A percentile compares a stretch with the other conserved stretches of the same genome.
Evolutionary conservation across 306 rosid genomes (phyloP).

Genomic region (Glycine soja): DNA sequence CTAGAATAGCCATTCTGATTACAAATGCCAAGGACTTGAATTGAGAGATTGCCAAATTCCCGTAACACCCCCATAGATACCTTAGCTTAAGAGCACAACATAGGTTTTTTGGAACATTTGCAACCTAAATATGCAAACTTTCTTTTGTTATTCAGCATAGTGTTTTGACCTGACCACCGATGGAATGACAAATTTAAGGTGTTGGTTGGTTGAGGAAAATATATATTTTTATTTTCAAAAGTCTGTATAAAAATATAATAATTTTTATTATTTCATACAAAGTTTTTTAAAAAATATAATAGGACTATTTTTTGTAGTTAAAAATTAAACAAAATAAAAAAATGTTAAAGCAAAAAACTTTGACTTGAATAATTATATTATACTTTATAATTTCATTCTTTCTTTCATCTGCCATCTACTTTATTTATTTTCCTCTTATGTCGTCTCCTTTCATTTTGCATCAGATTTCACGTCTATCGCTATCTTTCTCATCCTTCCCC

Average conservation of each 20-base stretch:
- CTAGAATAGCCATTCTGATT: constrained; percentile 26
- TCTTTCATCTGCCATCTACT: neutral
- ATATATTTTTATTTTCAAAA: neutral
- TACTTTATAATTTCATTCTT: too few species aligned
- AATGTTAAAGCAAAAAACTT: too few species aligned
- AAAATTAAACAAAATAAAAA: too few species aligned
- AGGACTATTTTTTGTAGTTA: too few species aligned
- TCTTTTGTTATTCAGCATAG: constrained; percentile 24
- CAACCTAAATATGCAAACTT: constrained; percentile 27
- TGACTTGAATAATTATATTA: too few species aligned
- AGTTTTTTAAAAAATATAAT: neutral
- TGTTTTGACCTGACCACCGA: constrained; percentile 39
- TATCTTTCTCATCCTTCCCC: neutral
- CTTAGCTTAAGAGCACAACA: constrained; percentile 48
- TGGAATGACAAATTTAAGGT: constrained; percentile 46
- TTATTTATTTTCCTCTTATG: neutral
- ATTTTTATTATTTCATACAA: neutral
- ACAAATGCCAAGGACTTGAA: constrained; percentile 52
- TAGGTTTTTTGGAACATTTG: constrained; percentile 13
- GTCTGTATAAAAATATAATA: neutral
- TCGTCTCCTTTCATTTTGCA: neutral
- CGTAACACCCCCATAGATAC: constrained; percentile 43
- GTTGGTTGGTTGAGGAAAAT: neutral
- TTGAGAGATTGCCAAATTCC: constrained; percentile 48
- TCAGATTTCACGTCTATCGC: neutral